A percentile compares a stretch with the other conserved stretches of the same genome.
phyloP scores from a whole-genome alignment of 148 eudicot genomes.

The Persicaria tinctoria region DNA sequence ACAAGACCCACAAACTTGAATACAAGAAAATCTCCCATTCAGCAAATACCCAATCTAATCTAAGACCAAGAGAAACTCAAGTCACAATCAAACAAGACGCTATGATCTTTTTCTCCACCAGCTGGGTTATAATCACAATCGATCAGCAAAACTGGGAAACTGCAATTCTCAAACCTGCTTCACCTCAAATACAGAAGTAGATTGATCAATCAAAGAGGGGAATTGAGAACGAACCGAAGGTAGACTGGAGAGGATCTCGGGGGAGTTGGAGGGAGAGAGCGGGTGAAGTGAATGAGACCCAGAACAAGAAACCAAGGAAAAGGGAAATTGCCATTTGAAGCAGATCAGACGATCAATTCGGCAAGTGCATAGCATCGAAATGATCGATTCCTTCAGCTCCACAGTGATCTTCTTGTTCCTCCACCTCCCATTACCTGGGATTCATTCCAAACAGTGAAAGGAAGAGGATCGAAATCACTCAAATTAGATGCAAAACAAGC shows the following conservation, averaged over 20 bases:
- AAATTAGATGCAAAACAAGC: background rate
- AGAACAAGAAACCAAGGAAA: background rate
- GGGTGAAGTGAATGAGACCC: background rate
- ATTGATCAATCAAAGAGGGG: background rate
- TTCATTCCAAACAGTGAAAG: background rate
- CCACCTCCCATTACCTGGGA: background rate
- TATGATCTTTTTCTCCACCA: background rate
- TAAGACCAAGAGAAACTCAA: background rate
- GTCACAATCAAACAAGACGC: background rate
- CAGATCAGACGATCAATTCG: background rate
- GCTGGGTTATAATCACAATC: background rate
- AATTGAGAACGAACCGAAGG: background rate
- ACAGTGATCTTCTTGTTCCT: background rate
- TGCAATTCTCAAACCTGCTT: background rate
- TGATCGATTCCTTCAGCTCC: background rate
- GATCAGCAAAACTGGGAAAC: background rate
- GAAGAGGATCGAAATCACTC: background rate
- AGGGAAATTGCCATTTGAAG: slow-evolving; percentile 1
- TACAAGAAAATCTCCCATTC: background rate
- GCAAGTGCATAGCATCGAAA: slow-evolving; percentile 6
- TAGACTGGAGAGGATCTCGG: background rate
- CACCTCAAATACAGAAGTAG: background rate
- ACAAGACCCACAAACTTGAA: background rate
- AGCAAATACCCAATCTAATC: background rate
- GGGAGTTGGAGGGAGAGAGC: background rate